These are phyloP conservation scores for Kwoniella dendrophila DNA, from an alignment of 768 basidiomycete species.

Conservation along the genomic window DNA sequence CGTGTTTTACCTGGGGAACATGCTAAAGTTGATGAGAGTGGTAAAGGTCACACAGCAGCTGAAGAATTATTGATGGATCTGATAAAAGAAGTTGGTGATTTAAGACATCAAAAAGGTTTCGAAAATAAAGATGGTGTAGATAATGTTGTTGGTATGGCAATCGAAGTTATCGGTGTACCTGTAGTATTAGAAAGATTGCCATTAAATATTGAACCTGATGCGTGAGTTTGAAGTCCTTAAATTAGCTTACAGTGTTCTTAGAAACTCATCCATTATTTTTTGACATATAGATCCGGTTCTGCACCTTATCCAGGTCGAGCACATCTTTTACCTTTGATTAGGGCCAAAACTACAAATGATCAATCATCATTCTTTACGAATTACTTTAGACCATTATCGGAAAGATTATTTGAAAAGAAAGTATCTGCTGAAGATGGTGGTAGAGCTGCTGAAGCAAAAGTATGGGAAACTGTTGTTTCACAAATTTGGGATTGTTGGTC, in stretches of 20 bases:
- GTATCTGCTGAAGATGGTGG: conserved; percentile 71
- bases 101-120: conserved; percentile 77
- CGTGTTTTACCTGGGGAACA: conserved; percentile 55
- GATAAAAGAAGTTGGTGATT: conserved; percentile 70
- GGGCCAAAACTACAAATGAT: conserved; percentile 71
- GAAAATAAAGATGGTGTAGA: conserved; percentile 90
- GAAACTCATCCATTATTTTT: background rate
- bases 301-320: conserved; percentile 81
- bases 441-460: conserved; percentile 75
- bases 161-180: conserved; percentile 82
- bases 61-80: conserved; percentile 71
- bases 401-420: conserved; percentile 86
- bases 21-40: conserved; percentile 53
- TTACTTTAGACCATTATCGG: conserved; percentile 91
- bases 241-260: background rate
- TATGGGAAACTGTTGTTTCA: conserved; percentile 89
- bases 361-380: conserved; percentile 80
- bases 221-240: conserved; percentile 60
- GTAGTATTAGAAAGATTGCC: conserved; percentile 74
- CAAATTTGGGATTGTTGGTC: conserved; percentile 92
- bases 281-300: conserved; percentile 37
- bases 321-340: conserved; percentile 83
- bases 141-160: conserved; percentile 72
- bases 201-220: conserved; percentile 78
- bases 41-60: conserved; percentile 62